These are phyloP conservation scores for Geranium incanum DNA, from an alignment of 441 rosid species.

Conservation along the genomic window DNA sequence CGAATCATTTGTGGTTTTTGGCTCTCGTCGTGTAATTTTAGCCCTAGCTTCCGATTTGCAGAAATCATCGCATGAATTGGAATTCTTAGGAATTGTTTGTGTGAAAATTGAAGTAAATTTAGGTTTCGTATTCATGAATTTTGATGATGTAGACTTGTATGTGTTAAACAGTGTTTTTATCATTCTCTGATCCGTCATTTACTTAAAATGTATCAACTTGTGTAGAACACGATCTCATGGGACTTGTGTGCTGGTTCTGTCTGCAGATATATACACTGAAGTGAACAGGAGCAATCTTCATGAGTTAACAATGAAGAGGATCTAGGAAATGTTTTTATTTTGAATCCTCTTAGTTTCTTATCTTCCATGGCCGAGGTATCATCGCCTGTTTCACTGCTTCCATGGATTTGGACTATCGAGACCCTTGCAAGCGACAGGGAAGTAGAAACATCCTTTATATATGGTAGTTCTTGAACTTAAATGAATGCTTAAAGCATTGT, in stretches of 20 bases:
- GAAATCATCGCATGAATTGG: not conserved
- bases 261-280: not conserved
- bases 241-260: not conserved
- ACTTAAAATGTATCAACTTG: not conserved
- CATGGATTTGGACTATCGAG: slow-evolving; percentile 4
- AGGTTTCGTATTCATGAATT: not conserved
- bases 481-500: not conserved
- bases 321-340: not conserved
- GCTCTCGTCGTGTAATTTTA: not conserved
- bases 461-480: slow-evolving; percentile 6
- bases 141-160: not conserved
- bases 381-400: not conserved
- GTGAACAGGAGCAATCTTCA: not conserved
- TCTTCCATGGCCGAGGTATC: not conserved
- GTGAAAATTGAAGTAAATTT: not conserved
- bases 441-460: not conserved
- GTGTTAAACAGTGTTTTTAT: not conserved
- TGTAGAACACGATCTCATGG: not conserved
- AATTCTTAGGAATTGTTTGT: not conserved
- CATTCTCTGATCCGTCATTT: not conserved
- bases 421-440: slow-evolving; percentile 2
- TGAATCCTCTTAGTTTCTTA: not conserved
- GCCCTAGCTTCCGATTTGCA: not conserved
- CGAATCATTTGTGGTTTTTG: not conserved
- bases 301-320: not conserved